Base-by-base conservation (phyloP, 208 protist genomes). In the Phytomonas serpens region DNA sequence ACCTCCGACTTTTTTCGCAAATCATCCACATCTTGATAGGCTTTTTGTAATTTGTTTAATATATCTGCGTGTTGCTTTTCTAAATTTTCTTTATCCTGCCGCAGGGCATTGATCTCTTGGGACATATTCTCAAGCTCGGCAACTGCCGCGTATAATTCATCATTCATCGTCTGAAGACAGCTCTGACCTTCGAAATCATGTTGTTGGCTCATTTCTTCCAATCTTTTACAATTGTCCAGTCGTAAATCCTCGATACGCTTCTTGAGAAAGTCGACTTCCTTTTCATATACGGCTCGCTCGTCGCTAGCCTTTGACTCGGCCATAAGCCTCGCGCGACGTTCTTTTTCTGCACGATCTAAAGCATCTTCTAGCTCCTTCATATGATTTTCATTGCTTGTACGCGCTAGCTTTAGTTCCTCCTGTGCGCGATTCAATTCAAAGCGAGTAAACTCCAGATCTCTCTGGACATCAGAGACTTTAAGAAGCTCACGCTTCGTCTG, bases 401-500 rank as follows among this genome's bases (percentile, higher is more conserved):
- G 80, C 64, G 86, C 72, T 29, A 87, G 75, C 64, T 79, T 80
- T 31, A 87, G 64, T 72, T 96, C 89, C 47, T 94, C 87, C 30
- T 88, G 75, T n/a, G 78, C 72, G 23, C 83, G 82, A 1, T 79
- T 83, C 3, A 94, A 76, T 72, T 94, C 91, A 70, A 92, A 90
- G 11, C 83, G 82, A 27, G 83, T 74, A 42, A 88, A 82, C 61
- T 96, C 91, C 34, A 96, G 72, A 33, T 94, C 91, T 30, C 88
- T 82, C 63, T 93, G 86, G 37, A 84, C 79, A 69, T 90, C 87
- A 0, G 83, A 87, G 62, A 87, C 71, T 73, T 87, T 89, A 13
- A 96, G 71, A 36, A 89, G 77, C 74, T 96, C 91, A 0, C 91
- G 85, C 62, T 87, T 93, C 29, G 81, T 71, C 61, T 96, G 85